These are phyloP conservation scores for Euphorbia tirucalli DNA, from an alignment of 345 rosid genomes.

Conservation along the genomic window DNA sequence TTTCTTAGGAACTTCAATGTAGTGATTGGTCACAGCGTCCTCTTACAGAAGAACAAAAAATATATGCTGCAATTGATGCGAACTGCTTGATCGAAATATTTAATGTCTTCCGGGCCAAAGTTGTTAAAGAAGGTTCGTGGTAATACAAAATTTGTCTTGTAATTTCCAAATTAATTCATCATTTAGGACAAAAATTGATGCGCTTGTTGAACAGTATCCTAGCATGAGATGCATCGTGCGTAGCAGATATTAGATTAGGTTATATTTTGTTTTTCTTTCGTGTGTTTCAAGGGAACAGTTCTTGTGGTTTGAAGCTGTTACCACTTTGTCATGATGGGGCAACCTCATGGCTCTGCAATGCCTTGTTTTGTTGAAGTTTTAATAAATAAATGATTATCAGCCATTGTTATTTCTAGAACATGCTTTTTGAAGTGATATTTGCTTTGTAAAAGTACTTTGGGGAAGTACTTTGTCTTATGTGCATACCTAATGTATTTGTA, in stretches of 20 bases:
- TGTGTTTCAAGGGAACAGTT: not conserved
- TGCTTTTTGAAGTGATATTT: not conserved
- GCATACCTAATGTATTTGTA: not conserved
- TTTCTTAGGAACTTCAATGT: slow-evolving; percentile 91
- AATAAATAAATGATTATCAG: not conserved
- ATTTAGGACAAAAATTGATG: not conserved
- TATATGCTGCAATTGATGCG: slow-evolving; percentile 85
- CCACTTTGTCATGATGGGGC: not conserved
- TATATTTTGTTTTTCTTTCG: not conserved
- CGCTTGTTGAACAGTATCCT: not conserved
- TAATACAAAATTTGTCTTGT: slow-evolving; percentile 10
- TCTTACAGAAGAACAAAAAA: slow-evolving; percentile 87
- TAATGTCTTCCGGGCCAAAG: slow-evolving; percentile 44
- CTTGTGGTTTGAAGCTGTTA: not conserved
- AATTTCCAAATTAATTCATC: not conserved
- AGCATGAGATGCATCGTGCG: not conserved
- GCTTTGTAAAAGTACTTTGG: not conserved
- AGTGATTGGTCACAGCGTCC: slow-evolving; percentile 98
- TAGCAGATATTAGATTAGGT: not conserved
- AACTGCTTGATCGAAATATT: slow-evolving; percentile 81
- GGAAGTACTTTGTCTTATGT: not conserved
- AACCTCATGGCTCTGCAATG: not conserved
- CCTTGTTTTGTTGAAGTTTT: not conserved
- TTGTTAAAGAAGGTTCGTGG: slow-evolving; percentile 53
- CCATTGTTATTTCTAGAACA: not conserved